Evolutionary conservation across 108 stramenopile genomes (phyloP).

Genomic region (Fragilaria radians): DNA sequence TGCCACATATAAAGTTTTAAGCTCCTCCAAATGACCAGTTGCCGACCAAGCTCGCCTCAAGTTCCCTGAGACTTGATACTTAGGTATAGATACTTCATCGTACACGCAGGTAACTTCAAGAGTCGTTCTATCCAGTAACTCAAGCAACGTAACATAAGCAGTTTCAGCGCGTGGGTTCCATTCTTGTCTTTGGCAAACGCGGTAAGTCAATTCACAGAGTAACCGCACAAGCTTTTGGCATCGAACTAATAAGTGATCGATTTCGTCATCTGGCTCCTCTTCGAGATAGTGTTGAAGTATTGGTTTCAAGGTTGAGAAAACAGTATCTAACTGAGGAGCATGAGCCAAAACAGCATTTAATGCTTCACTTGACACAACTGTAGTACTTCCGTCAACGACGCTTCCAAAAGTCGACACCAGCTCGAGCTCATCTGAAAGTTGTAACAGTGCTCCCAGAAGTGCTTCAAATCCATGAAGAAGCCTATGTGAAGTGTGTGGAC

Average conservation of each 20-base stretch:
- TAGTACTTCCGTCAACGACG: slow-evolving; percentile 14
- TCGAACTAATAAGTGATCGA: slow-evolving; percentile 39
- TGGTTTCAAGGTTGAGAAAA: slow-evolving; percentile 35
- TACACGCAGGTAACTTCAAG: slow-evolving; percentile 30
- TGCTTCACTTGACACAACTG: slow-evolving; percentile 17
- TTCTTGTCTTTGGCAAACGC: slow-evolving; percentile 40
- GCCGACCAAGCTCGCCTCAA: slow-evolving; percentile 38
- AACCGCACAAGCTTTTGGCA: slow-evolving; percentile 33
- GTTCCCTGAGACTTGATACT: slow-evolving; percentile 25
- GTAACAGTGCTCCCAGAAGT: slow-evolving; percentile 32
- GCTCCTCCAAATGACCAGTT: slow-evolving; percentile 43
- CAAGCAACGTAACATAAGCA: slow-evolving; percentile 38
- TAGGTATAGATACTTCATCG: slow-evolving; percentile 38
- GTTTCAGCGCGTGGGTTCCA: slow-evolving; percentile 46
- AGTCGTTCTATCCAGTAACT: slow-evolving; percentile 38
- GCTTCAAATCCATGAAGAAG: slow-evolving; percentile 39
- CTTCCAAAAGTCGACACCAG: slow-evolving; percentile 33
- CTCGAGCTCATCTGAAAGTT: slow-evolving; percentile 46
- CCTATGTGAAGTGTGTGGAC: slow-evolving; percentile 4
- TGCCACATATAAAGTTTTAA: slow-evolving; percentile 23
- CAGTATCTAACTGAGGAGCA: slow-evolving; percentile 27
- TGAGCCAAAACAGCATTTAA: slow-evolving; percentile 37
- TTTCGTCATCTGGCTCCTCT: slow-evolving; percentile 38
- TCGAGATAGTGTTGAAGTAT: slow-evolving; percentile 27
- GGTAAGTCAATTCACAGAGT: slow-evolving; percentile 32